Evolutionary conservation across 192 early-diverging fungal species (phyloP).

Genomic region (Umbelopsis sp.): DNA sequence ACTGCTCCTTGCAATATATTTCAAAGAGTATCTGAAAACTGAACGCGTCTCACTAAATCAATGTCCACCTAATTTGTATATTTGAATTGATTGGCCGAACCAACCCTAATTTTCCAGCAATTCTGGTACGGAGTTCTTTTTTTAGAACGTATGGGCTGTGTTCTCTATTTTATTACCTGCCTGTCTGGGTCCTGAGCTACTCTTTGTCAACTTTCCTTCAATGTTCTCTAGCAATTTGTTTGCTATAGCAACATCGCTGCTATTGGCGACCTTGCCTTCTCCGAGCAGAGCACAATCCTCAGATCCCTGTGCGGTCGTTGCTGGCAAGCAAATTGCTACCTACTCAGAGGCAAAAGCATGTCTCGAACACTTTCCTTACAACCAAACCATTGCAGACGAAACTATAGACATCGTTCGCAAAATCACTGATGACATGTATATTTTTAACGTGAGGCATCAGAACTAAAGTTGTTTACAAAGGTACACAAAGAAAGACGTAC

Average conservation of each 20-base stretch:
- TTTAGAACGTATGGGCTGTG: conserved; percentile 5
- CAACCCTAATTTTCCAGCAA: neutral
- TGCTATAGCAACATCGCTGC: conserved; percentile 18
- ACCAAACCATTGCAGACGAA: conserved; percentile 32
- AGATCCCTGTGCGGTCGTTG: conserved; percentile 36
- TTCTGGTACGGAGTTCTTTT: conserved; percentile 23
- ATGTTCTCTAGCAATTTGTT: conserved; percentile 24
- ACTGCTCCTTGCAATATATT: too few relatives aligned
- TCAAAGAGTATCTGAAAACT: too few relatives aligned
- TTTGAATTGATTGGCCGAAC: neutral
- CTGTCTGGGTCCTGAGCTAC: neutral
- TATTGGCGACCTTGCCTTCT: conserved; percentile 16
- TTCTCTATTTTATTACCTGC: too few relatives aligned
- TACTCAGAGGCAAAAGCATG: conserved; percentile 38
- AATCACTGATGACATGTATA: conserved; percentile 36
- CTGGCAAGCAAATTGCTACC: conserved; percentile 33
- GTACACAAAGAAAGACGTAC: too few relatives aligned
- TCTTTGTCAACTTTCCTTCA: conserved; percentile 14
- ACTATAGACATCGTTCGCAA: conserved; percentile 38
- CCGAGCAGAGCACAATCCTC: conserved; percentile 2
- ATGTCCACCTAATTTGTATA: neutral
- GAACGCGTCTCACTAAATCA: too few relatives aligned
- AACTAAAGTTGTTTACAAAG: neutral
- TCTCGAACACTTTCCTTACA: conserved; percentile 37
- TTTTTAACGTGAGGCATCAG: conserved; percentile 36